A percentile compares a stretch with the other conserved stretches of the same genome.
These are phyloP conservation scores for Pichia manshurica DNA, from an alignment of 805 yeast species.

Conservation along the genomic window DNA sequence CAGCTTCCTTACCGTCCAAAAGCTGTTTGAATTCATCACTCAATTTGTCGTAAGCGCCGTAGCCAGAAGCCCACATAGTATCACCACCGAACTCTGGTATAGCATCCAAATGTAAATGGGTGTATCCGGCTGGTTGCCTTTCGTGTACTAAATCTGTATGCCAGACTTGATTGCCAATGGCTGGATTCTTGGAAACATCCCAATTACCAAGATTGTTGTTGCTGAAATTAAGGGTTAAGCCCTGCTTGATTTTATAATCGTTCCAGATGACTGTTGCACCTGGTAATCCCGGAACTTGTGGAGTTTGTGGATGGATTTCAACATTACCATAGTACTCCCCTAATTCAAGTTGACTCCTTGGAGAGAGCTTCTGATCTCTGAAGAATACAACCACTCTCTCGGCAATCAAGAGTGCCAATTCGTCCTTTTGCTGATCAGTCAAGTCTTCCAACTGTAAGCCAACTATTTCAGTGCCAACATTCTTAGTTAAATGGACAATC, in stretches of 20 bases:
- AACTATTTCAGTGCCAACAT: conserved; percentile 44
- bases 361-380: conserved; percentile 41
- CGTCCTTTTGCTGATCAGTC: conserved; percentile 39
- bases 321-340: conserved; percentile 43
- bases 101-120: conserved; percentile 49
- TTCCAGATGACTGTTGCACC: conserved; percentile 41
- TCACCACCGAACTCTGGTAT: conserved; percentile 51
- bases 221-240: conserved; percentile 18
- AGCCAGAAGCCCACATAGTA: conserved; percentile 51
- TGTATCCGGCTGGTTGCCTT: conserved; percentile 50
- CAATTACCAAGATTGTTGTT: conserved; percentile 18
- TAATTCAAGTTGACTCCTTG: conserved; percentile 38
- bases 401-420: conserved; percentile 41
- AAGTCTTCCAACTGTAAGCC: conserved; percentile 42
- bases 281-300: conserved; percentile 31
- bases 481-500: conserved; percentile 38
- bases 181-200: conserved; percentile 11
- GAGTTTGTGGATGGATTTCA: conserved; percentile 35
- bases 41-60: conserved; percentile 50
- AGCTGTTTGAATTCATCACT: conserved; percentile 45
- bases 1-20: conserved; percentile 47
- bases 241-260: conserved; percentile 29
- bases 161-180: conserved; percentile 32
- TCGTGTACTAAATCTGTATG: conserved; percentile 51
- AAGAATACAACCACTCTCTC: conserved; percentile 49